Evolutionary conservation across 176 grass and related monocot genomes (phyloP).

Genomic region (Leersia perrieri): DNA sequence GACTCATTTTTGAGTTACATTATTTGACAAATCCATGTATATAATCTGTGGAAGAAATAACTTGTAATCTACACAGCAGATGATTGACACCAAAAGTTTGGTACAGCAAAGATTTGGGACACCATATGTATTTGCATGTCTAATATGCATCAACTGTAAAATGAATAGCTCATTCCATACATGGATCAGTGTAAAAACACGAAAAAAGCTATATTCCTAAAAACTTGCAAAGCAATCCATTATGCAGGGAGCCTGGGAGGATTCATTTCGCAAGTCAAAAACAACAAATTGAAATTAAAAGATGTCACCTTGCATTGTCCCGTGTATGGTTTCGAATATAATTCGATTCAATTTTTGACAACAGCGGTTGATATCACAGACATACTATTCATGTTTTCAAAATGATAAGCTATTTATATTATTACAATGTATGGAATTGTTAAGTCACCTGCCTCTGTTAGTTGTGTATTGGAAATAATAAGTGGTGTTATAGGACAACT

Average conservation of each 20-base stretch:
- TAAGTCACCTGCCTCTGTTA: background rate
- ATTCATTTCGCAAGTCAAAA: background rate
- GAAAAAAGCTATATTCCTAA: background rate
- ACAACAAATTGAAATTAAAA: slow-evolving; percentile 21
- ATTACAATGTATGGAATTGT: background rate
- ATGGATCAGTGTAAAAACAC: background rate
- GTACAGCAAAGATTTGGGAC: too few relatives aligned
- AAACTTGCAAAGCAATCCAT: background rate
- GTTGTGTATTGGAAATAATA: background rate
- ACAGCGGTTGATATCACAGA: background rate
- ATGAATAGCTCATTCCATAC: slow-evolving; percentile 6
- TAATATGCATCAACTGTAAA: slow-evolving; percentile 21
- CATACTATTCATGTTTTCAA: background rate
- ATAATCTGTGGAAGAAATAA: background rate
- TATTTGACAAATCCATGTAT: slow-evolving; percentile 11
- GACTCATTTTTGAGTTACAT: background rate
- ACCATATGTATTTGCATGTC: too few relatives aligned
- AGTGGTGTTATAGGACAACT: slow-evolving; percentile 3
- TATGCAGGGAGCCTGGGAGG: background rate
- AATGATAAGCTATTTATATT: slow-evolving; percentile 1
- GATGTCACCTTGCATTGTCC: background rate
- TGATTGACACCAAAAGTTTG: background rate
- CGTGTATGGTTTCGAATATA: background rate
- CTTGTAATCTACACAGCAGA: slow-evolving; percentile 8
- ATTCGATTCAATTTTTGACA: background rate